Percentiles rank a stretch among this genome's conserved stretches.
Evolutionary conservation across 2,329 filamentous ascomycete genomes (phyloP).

Genomic region (Beauveria scarabaeidicola): DNA sequence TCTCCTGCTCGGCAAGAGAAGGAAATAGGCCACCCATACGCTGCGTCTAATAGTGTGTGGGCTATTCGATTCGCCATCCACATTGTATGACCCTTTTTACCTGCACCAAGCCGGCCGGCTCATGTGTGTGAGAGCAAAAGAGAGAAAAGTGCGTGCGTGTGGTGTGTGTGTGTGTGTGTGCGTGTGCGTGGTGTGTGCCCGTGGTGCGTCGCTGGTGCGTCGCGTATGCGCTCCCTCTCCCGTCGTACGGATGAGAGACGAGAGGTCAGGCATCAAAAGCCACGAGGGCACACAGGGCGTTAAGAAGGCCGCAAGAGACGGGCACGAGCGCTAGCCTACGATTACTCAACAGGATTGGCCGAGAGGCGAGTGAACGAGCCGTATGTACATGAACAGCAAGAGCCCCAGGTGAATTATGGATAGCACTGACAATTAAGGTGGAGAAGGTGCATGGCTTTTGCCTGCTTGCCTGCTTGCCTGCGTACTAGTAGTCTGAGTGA

Average conservation of each 20-base stretch:
- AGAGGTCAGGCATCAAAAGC: background rate
- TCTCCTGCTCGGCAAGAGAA: background rate
- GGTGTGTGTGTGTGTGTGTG: background rate
- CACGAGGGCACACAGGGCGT: conserved; percentile 1
- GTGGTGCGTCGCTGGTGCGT: background rate
- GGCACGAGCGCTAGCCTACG: background rate
- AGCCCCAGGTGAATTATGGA: background rate
- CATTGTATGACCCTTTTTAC: conserved; percentile 3
- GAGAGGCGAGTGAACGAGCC: background rate
- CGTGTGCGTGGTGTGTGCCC: background rate
- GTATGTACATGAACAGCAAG: background rate
- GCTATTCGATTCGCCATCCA: background rate
- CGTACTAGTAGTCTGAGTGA: too few species aligned
- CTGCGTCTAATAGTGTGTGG: background rate
- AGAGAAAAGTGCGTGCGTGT: background rate
- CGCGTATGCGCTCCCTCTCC: background rate
- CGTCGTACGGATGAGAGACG: background rate
- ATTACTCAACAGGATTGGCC: conserved; percentile 7
- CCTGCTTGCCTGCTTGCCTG: too few species aligned
- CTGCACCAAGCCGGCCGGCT: conserved; percentile 3
- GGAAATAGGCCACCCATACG: background rate
- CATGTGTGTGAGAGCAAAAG: background rate
- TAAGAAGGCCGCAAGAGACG: background rate
- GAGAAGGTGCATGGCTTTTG: background rate
- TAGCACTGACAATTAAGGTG: background rate